Evolutionary conservation across 495 filamentous ascomycete genomes (phyloP).

Genomic region (Glutinoglossum americanum): DNA sequence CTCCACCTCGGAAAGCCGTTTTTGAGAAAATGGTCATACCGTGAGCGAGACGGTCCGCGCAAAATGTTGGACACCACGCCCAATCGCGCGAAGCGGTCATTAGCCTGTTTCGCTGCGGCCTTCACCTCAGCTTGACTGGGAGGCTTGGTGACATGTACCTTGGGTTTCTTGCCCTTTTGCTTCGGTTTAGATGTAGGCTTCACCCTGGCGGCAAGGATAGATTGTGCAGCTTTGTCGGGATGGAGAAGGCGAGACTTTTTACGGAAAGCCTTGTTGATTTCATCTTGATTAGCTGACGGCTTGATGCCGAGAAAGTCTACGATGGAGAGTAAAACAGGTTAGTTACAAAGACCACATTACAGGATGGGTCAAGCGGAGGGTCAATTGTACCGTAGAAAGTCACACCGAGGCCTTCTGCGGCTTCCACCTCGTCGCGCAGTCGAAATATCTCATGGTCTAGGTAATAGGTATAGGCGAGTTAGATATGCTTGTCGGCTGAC

Average conservation of each 20-base stretch:
- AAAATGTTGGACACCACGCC: constrained; percentile 70
- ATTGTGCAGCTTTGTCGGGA: constrained; percentile 84
- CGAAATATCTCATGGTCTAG: constrained; percentile 95
- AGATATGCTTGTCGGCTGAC: neutral
- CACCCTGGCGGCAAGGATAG: constrained; percentile 45
- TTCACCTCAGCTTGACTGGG: constrained; percentile 51
- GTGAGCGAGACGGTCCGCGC: constrained; percentile 51
- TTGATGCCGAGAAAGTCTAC: constrained; percentile 61
- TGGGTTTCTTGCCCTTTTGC: constrained; percentile 29
- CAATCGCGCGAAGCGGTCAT: constrained; percentile 59
- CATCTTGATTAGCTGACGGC: constrained; percentile 55
- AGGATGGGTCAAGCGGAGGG: neutral
- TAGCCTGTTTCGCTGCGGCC: constrained; percentile 55
- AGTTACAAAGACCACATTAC: neutral
- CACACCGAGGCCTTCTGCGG: constrained; percentile 52
- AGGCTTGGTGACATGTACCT: constrained; percentile 44
- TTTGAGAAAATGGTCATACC: constrained; percentile 86
- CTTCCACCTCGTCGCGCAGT: constrained; percentile 62
- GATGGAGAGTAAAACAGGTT: neutral
- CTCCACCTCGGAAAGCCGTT: constrained; percentile 94
- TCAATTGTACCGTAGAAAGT: constrained; percentile 57
- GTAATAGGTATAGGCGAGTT: neutral
- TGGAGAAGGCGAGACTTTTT: constrained; percentile 65
- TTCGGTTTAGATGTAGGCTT: constrained; percentile 32
- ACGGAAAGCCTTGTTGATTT: constrained; percentile 83